Percentiles rank a stretch among this genome's conserved stretches.
These are phyloP conservation scores for Paramecium biaurelia DNA, from an alignment of 73 alveolate genomes.

Conservation along the genomic window DNA sequence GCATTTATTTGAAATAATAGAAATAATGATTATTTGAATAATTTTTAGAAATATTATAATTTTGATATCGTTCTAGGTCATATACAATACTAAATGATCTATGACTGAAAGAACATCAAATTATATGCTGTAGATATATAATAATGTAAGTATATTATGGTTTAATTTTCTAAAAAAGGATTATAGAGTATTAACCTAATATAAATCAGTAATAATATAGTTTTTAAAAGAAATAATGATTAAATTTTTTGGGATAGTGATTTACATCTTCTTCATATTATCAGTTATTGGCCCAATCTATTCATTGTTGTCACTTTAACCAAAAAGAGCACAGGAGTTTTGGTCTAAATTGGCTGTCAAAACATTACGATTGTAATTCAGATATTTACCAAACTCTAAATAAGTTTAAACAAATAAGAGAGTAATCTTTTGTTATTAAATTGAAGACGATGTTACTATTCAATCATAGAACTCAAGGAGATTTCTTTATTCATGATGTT, in stretches of 20 bases:
- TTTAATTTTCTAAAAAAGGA: background rate
- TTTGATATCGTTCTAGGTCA: slow-evolving; percentile 68
- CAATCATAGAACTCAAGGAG: slow-evolving; percentile 50
- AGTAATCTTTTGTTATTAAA: background rate
- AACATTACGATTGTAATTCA: background rate
- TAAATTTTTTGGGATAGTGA: slow-evolving; percentile 10
- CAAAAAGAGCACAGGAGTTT: background rate
- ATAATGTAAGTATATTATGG: background rate
- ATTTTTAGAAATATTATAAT: slow-evolving; percentile 20
- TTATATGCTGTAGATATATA: too few relatives aligned
- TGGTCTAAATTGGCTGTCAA: background rate
- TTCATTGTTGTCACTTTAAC: background rate
- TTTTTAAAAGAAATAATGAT: background rate
- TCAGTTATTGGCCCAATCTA: slow-evolving; percentile 22
- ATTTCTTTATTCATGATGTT: slow-evolving; percentile 29
- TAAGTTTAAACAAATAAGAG: slow-evolving; percentile 16
- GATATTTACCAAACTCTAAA: background rate
- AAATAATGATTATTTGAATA: slow-evolving; percentile 25
- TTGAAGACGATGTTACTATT: background rate
- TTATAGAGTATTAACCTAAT: background rate
- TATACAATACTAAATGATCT: background rate
- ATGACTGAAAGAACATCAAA: too few relatives aligned
- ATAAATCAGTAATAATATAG: background rate
- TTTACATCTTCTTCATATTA: slow-evolving; percentile 22
- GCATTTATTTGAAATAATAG: background rate